Conservation (phyloP, 1,139 yeast genomes). For the Sugiyamaella novakii region DNA sequence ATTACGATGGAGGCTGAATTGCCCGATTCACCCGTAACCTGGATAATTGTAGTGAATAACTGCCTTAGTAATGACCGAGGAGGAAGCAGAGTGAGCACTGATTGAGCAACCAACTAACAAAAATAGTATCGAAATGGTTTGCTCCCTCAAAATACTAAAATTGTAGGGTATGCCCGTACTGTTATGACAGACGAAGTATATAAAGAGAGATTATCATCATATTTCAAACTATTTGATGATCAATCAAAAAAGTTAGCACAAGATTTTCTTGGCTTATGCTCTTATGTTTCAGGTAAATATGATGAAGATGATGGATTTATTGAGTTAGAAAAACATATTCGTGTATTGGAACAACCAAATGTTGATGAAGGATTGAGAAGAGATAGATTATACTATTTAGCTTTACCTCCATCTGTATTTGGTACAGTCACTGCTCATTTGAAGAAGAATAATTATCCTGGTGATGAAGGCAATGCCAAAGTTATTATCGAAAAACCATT, state of each 20-base stretch:
- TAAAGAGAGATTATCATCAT: constrained; percentile 62
- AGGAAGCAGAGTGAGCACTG: no score
- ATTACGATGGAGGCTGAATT: no score
- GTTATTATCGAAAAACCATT: constrained; percentile 96
- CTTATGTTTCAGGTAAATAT: constrained; percentile 77
- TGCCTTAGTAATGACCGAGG: no score
- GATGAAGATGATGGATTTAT: constrained; percentile 75
- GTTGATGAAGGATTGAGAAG: constrained; percentile 43
- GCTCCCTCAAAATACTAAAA: constrained; percentile 67
- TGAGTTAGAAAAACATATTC: constrained; percentile 56
- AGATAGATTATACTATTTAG: constrained; percentile 81
- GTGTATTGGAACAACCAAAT: constrained; percentile 55
- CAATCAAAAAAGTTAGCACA: constrained; percentile 43
- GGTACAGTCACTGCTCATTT: constrained; percentile 74
- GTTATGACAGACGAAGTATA: constrained; percentile 67
- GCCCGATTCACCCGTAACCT: no score
- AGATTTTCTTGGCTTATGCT: constrained; percentile 63
- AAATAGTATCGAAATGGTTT: constrained; percentile 73
- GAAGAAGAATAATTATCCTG: constrained; percentile 68
- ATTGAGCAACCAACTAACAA: no score
- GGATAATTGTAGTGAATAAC: no score
- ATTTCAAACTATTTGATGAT: constrained; percentile 61
- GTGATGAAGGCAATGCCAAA: constrained; percentile 65
- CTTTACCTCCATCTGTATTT: constrained; percentile 93
- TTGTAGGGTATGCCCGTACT: constrained; percentile 92